Conservation (phyloP, 148 eudicot species). For the Heliosperma pusillum region DNA sequence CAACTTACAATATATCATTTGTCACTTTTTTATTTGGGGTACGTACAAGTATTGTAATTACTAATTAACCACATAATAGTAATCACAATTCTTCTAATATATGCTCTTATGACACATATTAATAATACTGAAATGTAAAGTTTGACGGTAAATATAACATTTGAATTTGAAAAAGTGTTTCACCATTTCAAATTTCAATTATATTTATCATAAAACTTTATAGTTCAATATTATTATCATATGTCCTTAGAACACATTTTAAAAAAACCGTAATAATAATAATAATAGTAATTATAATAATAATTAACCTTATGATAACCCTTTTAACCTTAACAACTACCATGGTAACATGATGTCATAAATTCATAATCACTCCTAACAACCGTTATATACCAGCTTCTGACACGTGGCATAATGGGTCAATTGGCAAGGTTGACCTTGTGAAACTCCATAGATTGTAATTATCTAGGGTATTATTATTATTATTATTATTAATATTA, state of each 20-base stretch:
- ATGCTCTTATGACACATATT: no score
- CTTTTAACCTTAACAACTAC: constrained; percentile 31
- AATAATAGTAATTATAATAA: no score
- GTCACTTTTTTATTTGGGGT: constrained; percentile 26
- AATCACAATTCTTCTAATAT: no score
- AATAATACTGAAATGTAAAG: no score
- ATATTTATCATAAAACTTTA: no score
- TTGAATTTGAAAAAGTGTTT: no score
- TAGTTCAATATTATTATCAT: no score
- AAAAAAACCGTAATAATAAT: constrained; percentile 15
- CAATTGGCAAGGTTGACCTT: constrained; percentile 22
- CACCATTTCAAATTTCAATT: no score
- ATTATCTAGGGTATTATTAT: constrained; percentile 22
- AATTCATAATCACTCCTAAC: constrained; percentile 13
- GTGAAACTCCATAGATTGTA: constrained; percentile 37
- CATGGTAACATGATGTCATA: constrained; percentile 9
- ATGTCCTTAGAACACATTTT: no score
- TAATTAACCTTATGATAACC: constrained; percentile 32
- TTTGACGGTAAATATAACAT: no score
- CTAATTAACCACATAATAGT: background rate
- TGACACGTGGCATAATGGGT: constrained; percentile 41
- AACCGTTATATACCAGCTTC: constrained; percentile 25
- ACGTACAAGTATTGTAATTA: constrained; percentile 12
- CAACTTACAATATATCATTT: background rate
- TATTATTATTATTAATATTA: background rate